These are phyloP conservation scores for Candida golubevii DNA, from an alignment of 805 yeast species.

Conservation along the genomic window DNA sequence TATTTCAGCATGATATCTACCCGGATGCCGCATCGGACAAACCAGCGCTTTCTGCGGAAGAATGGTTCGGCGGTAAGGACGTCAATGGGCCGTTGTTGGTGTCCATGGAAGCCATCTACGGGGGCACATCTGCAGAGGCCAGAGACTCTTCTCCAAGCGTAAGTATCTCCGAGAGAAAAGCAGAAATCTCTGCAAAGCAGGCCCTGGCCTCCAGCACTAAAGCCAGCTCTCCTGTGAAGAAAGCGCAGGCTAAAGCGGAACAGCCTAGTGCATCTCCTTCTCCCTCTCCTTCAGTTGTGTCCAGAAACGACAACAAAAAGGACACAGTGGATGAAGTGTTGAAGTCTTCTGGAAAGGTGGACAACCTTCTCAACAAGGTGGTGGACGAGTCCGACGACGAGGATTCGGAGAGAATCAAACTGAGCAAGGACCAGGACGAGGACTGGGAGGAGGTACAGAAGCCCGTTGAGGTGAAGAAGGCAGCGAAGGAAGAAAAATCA, in stretches of 20 bases:
- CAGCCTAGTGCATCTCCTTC: background rate
- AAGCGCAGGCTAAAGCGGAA: background rate
- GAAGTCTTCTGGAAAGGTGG: constrained; percentile 34
- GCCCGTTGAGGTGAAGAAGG: constrained; percentile 16
- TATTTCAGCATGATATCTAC: constrained; percentile 87
- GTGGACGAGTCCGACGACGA: constrained; percentile 38
- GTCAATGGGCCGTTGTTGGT: constrained; percentile 80
- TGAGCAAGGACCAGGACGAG: constrained; percentile 28
- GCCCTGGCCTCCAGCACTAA: background rate
- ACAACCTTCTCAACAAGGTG: constrained; percentile 33
- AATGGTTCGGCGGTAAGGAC: constrained; percentile 74
- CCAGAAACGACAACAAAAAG: background rate
- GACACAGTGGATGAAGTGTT: constrained; percentile 29
- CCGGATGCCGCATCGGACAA: constrained; percentile 83
- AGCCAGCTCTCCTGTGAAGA: background rate
- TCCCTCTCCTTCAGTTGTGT: constrained; percentile 5
- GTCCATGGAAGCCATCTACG: constrained; percentile 71
- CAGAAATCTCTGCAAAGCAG: constrained; percentile 4
- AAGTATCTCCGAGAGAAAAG: constrained; percentile 22
- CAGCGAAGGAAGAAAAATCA: background rate
- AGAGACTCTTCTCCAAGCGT: constrained; percentile 37
- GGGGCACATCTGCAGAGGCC: constrained; percentile 60
- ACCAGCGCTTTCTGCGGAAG: constrained; percentile 75
- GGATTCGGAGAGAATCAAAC: constrained; percentile 20
- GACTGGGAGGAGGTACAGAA: constrained; percentile 40